These are phyloP conservation scores for Cenchrus fungigraminus DNA, from an alignment of 176 grass and related monocot species.

Conservation along the genomic window DNA sequence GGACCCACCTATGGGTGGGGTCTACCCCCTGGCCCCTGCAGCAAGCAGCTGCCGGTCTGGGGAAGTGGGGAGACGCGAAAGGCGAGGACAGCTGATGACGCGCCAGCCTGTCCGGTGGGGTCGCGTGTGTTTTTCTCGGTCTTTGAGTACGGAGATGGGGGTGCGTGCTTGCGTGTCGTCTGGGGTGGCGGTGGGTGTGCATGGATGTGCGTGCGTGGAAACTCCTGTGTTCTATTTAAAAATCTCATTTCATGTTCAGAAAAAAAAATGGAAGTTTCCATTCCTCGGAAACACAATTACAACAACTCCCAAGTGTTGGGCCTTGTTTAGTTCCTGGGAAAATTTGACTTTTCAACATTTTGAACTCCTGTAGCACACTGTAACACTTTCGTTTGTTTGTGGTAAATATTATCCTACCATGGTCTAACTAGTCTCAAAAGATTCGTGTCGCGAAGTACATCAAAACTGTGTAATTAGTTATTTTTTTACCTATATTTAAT, in stretches of 20 bases:
- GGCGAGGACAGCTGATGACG: conserved; percentile 39
- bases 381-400: too few relatives aligned
- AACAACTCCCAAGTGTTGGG: background rate
- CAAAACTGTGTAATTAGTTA: too few relatives aligned
- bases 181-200: background rate
- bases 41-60: background rate
- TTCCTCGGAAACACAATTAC: background rate
- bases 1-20: background rate
- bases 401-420: too few relatives aligned
- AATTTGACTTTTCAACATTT: too few relatives aligned
- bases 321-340: too few relatives aligned
- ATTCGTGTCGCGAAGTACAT: too few relatives aligned
- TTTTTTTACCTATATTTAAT: too few relatives aligned
- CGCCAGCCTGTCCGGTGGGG: conserved; percentile 58
- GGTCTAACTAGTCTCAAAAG: too few relatives aligned
- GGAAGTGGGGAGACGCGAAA: conserved; percentile 1
- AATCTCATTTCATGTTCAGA: background rate
- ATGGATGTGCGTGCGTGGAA: background rate
- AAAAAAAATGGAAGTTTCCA: conserved; percentile 16
- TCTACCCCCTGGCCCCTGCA: too few relatives aligned
- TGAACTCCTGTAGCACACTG: too few relatives aligned
- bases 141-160: background rate
- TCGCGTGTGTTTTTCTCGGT: background rate
- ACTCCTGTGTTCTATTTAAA: background rate
- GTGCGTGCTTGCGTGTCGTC: background rate